Evolutionary conservation across 371 early-diverging fungal species (phyloP).

Genomic region (Cokeromyces recurvatus): DNA sequence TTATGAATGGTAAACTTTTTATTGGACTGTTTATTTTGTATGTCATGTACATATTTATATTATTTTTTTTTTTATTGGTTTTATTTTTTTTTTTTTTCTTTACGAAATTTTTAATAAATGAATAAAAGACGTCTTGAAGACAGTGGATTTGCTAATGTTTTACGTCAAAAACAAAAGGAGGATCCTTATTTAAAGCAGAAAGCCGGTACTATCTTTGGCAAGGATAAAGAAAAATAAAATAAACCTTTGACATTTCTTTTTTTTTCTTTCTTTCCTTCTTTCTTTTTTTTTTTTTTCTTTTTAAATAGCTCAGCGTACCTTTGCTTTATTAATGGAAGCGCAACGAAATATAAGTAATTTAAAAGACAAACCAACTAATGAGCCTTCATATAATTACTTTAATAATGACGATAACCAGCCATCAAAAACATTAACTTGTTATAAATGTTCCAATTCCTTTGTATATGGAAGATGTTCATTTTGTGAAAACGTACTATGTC

Average conservation of each 20-base stretch:
- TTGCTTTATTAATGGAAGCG: conserved; percentile 16
- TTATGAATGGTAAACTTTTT: conserved; percentile 16
- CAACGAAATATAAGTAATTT: conserved; percentile 7
- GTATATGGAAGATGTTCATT: conserved; percentile 1
- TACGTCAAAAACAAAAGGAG: conserved; percentile 16
- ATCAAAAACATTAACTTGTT: not conserved
- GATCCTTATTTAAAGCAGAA: conserved; percentile 11
- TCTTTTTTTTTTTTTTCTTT: not conserved
- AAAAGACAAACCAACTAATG: too few species aligned
- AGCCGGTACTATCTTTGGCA: conserved; percentile 8
- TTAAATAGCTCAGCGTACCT: conserved; percentile 9
- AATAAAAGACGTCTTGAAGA: conserved; percentile 19
- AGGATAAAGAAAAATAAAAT: not conserved
- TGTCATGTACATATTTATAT: too few species aligned
- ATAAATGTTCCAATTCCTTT: not conserved
- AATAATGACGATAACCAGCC: not conserved
- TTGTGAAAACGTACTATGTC: conserved; percentile 11
- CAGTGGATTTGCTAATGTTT: conserved; percentile 14
- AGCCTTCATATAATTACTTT: conserved; percentile 6
- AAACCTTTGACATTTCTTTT: too few species aligned
- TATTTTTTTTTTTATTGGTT: not conserved
- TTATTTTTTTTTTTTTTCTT: not conserved
- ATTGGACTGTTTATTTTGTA: too few species aligned
- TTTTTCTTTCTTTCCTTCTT: not conserved
- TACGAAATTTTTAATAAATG: conserved; percentile 2